Percentiles rank a stretch among this genome's conserved stretches.
These are phyloP conservation scores for Funneliformis caledonium DNA, from an alignment of 371 early-diverging fungal species.

Conservation along the genomic window DNA sequence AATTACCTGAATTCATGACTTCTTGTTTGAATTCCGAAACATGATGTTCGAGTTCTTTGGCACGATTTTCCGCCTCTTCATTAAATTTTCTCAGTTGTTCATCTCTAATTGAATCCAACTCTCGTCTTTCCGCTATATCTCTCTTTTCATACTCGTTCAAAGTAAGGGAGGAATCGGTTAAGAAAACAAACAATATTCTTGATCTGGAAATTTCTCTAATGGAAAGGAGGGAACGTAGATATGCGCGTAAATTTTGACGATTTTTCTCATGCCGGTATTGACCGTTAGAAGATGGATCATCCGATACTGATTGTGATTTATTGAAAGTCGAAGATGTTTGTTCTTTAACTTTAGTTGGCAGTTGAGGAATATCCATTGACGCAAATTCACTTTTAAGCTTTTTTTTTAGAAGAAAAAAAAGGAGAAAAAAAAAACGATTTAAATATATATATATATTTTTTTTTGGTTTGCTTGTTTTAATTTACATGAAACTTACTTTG, in stretches of 20 bases:
- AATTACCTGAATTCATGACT: conserved; percentile 57
- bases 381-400: conserved; percentile 28
- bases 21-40: conserved; percentile 59
- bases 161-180: conserved; percentile 54
- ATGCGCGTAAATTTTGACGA: conserved; percentile 57
- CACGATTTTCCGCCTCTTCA: conserved; percentile 56
- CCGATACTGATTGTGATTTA: background rate
- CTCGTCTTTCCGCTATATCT: conserved; percentile 51
- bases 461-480: background rate
- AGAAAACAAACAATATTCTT: conserved; percentile 51
- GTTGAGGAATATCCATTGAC: background rate
- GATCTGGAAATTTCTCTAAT: conserved; percentile 50
- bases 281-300: background rate
- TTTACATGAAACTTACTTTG: conserved; percentile 15
- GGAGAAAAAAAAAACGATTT: background rate
- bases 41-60: conserved; percentile 56
- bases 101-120: conserved; percentile 51
- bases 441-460: no score
- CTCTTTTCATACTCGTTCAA: conserved; percentile 50
- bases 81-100: conserved; percentile 57
- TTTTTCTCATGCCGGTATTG: conserved; percentile 57
- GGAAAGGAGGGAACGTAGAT: conserved; percentile 54
- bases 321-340: conserved; percentile 23
- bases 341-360: conserved; percentile 20
- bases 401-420: background rate